A percentile compares a stretch with the other conserved stretches of the same genome.
These are phyloP conservation scores for Sequoia sempervirens DNA, from an alignment of 75 land plant species.

Conservation along the genomic window DNA sequence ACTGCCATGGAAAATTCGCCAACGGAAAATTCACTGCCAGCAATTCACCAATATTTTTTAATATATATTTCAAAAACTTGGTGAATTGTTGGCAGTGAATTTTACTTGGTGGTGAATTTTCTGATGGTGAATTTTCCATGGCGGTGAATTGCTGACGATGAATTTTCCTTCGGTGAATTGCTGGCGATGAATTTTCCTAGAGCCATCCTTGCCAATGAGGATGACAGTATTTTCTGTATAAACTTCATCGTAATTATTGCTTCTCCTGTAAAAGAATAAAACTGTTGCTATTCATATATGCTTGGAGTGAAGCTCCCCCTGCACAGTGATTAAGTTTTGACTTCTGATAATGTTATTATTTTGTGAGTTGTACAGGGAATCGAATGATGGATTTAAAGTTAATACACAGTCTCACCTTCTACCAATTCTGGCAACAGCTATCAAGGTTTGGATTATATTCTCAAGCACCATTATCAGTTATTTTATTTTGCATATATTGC, in stretches of 20 bases:
- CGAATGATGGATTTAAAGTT: constrained; percentile 84
- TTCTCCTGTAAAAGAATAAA: neutral
- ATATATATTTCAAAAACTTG: too few species aligned
- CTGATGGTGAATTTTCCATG: too few species aligned
- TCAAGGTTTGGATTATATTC: constrained; percentile 49
- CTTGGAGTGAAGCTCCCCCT: neutral
- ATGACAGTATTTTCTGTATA: neutral
- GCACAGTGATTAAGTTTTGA: neutral
- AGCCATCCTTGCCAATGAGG: too few species aligned
- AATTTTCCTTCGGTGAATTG: too few species aligned
- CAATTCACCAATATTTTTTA: too few species aligned
- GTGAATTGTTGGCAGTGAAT: too few species aligned
- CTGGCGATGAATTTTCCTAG: too few species aligned
- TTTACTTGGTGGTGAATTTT: too few species aligned
- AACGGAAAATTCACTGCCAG: too few species aligned
- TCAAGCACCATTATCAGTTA: neutral
- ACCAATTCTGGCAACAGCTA: constrained; percentile 81
- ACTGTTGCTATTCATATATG: neutral
- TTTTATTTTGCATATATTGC: neutral
- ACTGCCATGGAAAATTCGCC: too few species aligned
- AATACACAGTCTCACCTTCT: constrained; percentile 84
- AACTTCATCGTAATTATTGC: neutral
- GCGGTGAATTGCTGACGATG: too few species aligned
- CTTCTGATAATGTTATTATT: neutral
- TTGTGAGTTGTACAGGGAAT: constrained; percentile 34